Evolutionary conservation across 1,284 basidiomycete genomes (phyloP), one percentile per base, ranked within the genome.

Genomic region (Cystobasidium slooffiae): DNA sequence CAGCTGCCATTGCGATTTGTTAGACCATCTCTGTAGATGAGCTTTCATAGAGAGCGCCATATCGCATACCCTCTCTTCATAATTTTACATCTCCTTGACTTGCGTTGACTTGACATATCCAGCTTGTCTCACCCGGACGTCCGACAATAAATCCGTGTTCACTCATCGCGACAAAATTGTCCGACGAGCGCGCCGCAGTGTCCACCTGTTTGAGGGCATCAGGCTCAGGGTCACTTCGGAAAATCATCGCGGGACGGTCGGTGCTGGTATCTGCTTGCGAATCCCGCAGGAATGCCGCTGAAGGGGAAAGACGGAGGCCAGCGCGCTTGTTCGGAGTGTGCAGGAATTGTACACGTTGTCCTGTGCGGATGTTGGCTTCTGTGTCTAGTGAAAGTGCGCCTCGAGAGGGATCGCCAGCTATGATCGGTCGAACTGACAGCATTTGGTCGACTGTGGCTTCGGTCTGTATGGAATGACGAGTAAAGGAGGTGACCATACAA

Each of bases 351-450:
- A 73, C 47, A 20, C 51, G 44, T 31, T 68, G 63, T 6, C 75
- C 75, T 9, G 39, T 37, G 10, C 41, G 41, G 49, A 76, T 58
- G 39, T 64, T 63, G 43, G 56, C 66, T 49, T 76, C 75, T 1
- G 75, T 76, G 44, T 76, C 75, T 10, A 76, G 46, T 6, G 75
- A 72, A 14, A 76, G 58, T 10, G 65, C 69, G 20, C 75, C 75
- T 59, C 68, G 43, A 14, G 64, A 63, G 7, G 75, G 75, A 65
- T 68, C 65, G 24, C 75, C 75, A 22, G 75, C 64, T 22, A 65
- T 55, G 52, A 76, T 69, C 64, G 61, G 75, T 31, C 62, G 46
- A n/a, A 76, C 47, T n/a, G 72, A 73, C 1, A 51, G 6, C 65
- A 72, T 67, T 22, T 68, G 20, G 20, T 55, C 59, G 16, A 66